Evolutionary conservation across 768 basidiomycete species (phyloP), one percentile per base, ranked within the genome.

Genomic region (Mycena rosella): DNA sequence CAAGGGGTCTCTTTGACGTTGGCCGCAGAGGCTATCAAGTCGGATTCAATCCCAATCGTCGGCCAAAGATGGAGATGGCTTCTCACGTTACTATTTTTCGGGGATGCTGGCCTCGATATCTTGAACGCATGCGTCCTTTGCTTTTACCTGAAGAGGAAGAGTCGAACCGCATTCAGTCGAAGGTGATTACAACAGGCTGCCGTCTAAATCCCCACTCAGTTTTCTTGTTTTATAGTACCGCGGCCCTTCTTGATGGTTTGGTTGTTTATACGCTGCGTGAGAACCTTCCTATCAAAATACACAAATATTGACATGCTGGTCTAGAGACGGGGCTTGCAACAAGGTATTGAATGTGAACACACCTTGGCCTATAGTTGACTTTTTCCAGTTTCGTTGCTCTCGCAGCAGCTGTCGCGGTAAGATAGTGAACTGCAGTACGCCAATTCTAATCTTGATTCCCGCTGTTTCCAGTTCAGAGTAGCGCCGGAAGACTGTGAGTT

Each of bases 211-310:
- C 42, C 18, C 13, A 7, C 48, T 62, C 7, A 47, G 18, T 32
- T 20, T 24, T 32, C 14, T 32, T 27, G 8, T 24, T 24, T 61
- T 27, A 3, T 48, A 70, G 68, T n/a, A 70, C 64, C 17, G n/a
- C 42, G 2, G 55, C 48, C 26, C 1, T 70, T 1, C 38, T 70
- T 9, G 68, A 70, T 38, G 64, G 40, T 14, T 47, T 62, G 27
- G 60, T 70, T 9, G 48, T 62, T 34, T 70, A 65, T 27, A 70
- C 68, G 5, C 64, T 70, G 17, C 68, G 68, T 70, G 60, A 66
- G 68, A 24, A 34, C 13, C 6, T 26, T 34, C 2, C 17, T 30
- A n/a, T 34, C 11, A 5, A 1, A n/a, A 5, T 48, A 10, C 14
- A 6, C 11, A 17, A 29, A 26, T 36, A 11, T 32, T 58, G 5